Evolutionary conservation across 768 basidiomycete genomes (phyloP).

Genomic region (Candolleomyces efflorescens): DNA sequence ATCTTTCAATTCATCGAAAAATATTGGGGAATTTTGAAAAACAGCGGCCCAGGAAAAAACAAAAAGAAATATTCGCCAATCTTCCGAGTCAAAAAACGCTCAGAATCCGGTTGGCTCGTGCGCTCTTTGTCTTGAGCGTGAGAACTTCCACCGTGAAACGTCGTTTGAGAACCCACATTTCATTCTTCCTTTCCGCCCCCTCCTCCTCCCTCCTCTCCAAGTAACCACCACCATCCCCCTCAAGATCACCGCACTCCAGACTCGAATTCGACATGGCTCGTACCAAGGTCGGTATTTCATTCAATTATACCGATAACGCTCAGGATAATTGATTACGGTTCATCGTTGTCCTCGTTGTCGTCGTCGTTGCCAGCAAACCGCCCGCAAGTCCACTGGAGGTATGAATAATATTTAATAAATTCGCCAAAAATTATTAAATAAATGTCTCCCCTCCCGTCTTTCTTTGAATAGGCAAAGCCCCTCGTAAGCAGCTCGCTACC

Average conservation of each 20-base stretch:
- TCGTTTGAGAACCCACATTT: constrained; percentile 30
- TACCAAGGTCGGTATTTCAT: constrained; percentile 60
- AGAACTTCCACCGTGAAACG: constrained; percentile 38
- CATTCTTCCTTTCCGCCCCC: constrained; percentile 32
- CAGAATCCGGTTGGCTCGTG: constrained; percentile 48
- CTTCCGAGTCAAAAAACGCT: constrained; percentile 47
- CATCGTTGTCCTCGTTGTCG: constrained; percentile 15
- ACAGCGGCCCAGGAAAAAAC: constrained; percentile 23
- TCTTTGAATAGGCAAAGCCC: constrained; percentile 71
- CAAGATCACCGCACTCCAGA: constrained; percentile 19
- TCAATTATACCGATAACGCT: constrained; percentile 13
- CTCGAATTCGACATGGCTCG: constrained; percentile 62
- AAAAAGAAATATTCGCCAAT: constrained; percentile 33
- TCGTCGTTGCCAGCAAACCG: constrained; percentile 77
- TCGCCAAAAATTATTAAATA: constrained; percentile 14
- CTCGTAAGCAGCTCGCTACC: constrained; percentile 92
- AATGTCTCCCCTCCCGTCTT: constrained; percentile 21
- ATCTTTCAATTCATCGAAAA: not conserved
- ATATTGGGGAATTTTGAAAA: not conserved
- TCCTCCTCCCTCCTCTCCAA: constrained; percentile 31
- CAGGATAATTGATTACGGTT: constrained; percentile 11
- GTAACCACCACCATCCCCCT: constrained; percentile 26
- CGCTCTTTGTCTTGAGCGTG: constrained; percentile 38
- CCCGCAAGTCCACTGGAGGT: constrained; percentile 99
- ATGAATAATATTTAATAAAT: constrained; percentile 21